Percentiles rank a stretch among this genome's conserved stretches.
These are phyloP conservation scores for Tripidium arundinaceum DNA, from an alignment of 202 grass and related monocot genomes.

Conservation along the genomic window DNA sequence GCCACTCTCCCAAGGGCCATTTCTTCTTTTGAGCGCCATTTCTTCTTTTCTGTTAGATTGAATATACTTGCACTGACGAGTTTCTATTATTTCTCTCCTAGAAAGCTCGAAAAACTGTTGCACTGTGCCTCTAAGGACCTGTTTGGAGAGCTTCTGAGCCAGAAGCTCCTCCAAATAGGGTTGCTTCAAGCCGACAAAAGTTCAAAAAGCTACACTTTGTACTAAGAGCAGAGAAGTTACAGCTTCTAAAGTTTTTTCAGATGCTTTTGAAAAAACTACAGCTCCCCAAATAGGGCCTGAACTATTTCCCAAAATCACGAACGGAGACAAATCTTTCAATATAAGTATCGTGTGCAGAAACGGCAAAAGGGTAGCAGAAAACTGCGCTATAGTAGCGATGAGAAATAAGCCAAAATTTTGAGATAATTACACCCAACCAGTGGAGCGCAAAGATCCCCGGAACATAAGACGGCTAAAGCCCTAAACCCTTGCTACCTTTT, in stretches of 20 bases:
- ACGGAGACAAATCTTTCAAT: not conserved
- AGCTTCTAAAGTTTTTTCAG: not conserved
- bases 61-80: not conserved
- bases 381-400: not conserved
- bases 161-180: no score
- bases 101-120: no score
- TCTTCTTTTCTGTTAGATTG: not conserved
- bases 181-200: not conserved
- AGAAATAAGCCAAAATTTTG: constrained; percentile 4
- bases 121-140: no score
- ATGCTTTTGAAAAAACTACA: not conserved
- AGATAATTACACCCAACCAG: not conserved
- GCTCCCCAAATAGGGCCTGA: not conserved
- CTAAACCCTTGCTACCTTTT: constrained; percentile 36
- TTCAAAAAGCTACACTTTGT: not conserved
- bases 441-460: not conserved
- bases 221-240: not conserved
- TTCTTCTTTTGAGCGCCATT: no score
- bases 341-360: not conserved
- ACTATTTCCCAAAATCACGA: no score
- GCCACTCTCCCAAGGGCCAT: not conserved
- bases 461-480: constrained; percentile 5
- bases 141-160: no score
- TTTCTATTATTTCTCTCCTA: no score
- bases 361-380: not conserved